These are phyloP conservation scores for Scortechinia acanthostroma DNA, from an alignment of 2,329 filamentous ascomycete genomes.

Conservation along the genomic window DNA sequence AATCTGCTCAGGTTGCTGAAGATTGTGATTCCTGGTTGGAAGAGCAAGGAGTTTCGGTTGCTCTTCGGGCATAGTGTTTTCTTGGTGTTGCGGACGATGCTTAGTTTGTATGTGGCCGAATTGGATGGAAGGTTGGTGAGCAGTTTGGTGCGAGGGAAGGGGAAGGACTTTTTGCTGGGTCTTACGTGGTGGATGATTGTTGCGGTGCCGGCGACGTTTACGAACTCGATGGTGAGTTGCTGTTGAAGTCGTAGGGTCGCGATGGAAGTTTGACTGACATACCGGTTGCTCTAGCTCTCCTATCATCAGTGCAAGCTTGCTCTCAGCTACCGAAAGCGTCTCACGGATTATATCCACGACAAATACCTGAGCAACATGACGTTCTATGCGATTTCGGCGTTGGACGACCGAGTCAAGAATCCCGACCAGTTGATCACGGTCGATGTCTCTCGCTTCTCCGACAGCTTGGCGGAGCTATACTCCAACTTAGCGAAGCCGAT, in stretches of 20 bases:
- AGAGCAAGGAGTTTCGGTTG: constrained; percentile 78
- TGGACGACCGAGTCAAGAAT: constrained; percentile 97
- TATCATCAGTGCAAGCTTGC: constrained; percentile 95
- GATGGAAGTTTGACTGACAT: constrained; percentile 6
- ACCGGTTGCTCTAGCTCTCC: constrained; percentile 61
- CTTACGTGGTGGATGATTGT: constrained; percentile 99
- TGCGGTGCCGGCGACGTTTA: constrained; percentile 90
- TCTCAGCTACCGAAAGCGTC: constrained; percentile 81
- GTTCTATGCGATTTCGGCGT: constrained; percentile 89
- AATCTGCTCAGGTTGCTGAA: constrained; percentile 70
- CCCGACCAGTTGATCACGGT: constrained; percentile 95
- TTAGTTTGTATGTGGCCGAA: constrained; percentile 91
- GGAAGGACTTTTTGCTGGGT: constrained; percentile 78
- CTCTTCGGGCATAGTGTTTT: constrained; percentile 90
- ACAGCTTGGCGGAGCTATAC: constrained; percentile 88
- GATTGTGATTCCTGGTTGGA: constrained; percentile 86
- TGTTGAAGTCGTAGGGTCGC: background rate
- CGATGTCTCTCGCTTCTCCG: constrained; percentile 92
- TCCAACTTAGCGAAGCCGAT: constrained; percentile 92
- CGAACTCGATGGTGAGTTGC: constrained; percentile 83
- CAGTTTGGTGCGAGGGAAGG: constrained; percentile 82
- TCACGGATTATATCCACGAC: constrained; percentile 92
- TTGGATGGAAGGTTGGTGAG: constrained; percentile 92
- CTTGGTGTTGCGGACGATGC: constrained; percentile 79
- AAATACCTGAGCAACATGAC: constrained; percentile 96